These are phyloP conservation scores for Colletotrichum viniferum DNA, from an alignment of 2,329 filamentous ascomycete species.

Conservation along the genomic window DNA sequence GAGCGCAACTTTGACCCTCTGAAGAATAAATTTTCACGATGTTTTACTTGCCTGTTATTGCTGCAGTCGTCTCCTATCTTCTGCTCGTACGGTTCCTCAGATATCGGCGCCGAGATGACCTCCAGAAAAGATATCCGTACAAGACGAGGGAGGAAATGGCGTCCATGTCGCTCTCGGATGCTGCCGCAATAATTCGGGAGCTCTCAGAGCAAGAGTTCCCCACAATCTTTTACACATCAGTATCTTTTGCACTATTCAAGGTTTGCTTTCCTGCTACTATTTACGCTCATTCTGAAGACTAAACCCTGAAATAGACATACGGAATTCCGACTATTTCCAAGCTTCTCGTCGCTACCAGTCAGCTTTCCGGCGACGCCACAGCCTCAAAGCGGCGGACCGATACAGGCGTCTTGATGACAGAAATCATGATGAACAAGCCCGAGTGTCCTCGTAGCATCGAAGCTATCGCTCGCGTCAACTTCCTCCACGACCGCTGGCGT, in stretches of 20 bases:
- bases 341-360: conserved; percentile 51
- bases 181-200: conserved; percentile 37
- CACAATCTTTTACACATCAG: conserved; percentile 48
- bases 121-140: neutral
- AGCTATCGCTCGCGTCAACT: conserved; percentile 69
- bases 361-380: conserved; percentile 45
- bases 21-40: neutral
- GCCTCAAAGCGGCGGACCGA: conserved; percentile 59
- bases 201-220: conserved; percentile 60
- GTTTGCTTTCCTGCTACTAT: conserved; percentile 30
- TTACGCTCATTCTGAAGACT: neutral
- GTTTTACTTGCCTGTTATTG: neutral
- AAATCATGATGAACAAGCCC: conserved; percentile 49
- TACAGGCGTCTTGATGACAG: conserved; percentile 51
- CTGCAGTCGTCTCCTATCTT: neutral
- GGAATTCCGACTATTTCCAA: conserved; percentile 59
- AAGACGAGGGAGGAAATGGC: conserved; percentile 9
- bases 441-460: conserved; percentile 46
- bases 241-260: conserved; percentile 65
- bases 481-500: conserved; percentile 62
- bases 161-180: conserved; percentile 2
- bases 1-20: neutral
- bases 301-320: conserved; percentile 36
- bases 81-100: neutral
- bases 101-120: neutral